These are phyloP conservation scores for Zasmidium angulare DNA, from an alignment of 2,329 filamentous ascomycete species.

Conservation along the genomic window DNA sequence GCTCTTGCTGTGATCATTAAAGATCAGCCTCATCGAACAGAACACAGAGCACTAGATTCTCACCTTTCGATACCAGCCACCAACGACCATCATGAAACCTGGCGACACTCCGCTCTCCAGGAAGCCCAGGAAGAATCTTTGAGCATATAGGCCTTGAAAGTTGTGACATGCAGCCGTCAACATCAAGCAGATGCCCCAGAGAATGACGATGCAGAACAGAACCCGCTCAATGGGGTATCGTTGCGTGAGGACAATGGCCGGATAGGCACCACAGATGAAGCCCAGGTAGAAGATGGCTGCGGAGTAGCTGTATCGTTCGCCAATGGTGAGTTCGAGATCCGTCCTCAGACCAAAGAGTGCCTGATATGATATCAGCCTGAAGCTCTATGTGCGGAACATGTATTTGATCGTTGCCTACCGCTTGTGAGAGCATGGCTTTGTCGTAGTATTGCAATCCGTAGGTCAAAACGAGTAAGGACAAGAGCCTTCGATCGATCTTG, in stretches of 20 bases:
- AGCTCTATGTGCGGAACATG: neutral
- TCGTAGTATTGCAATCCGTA: conserved; percentile 52
- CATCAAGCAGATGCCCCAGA: conserved; percentile 39
- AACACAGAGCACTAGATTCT: neutral
- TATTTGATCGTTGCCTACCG: conserved; percentile 36
- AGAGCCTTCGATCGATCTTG: conserved; percentile 44
- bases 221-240: conserved; percentile 49
- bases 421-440: conserved; percentile 56
- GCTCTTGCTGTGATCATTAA: conserved; percentile 24
- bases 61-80: conserved; percentile 26
- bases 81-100: conserved; percentile 56
- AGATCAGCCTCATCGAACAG: neutral
- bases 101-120: conserved; percentile 58
- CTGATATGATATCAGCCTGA: conserved; percentile 17
- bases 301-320: conserved; percentile 47
- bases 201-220: conserved; percentile 26
- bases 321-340: conserved; percentile 42
- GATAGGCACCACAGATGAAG: conserved; percentile 51
- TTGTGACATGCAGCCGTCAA: conserved; percentile 35
- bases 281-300: conserved; percentile 52
- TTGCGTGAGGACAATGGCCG: conserved; percentile 46
- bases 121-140: conserved; percentile 58
- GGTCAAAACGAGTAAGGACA: conserved; percentile 49
- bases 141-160: conserved; percentile 42
- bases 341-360: conserved; percentile 44